A percentile compares a stretch with the other conserved stretches of the same genome.
These are phyloP conservation scores for Sarocladiaceae sp. DNA, from an alignment of 2,329 filamentous ascomycete genomes.

Conservation along the genomic window DNA sequence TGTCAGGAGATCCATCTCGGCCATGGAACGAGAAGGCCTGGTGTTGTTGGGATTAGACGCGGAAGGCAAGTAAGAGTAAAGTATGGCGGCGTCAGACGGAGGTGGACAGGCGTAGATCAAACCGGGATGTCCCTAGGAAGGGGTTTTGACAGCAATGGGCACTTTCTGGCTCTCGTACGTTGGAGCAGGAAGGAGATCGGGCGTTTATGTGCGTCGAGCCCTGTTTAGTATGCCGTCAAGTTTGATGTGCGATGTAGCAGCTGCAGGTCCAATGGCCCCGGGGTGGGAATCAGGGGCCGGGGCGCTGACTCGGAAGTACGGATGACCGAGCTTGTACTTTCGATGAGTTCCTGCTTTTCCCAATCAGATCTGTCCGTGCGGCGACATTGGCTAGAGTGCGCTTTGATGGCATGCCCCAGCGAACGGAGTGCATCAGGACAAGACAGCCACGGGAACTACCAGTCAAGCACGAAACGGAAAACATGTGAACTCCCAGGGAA, in stretches of 20 bases:
- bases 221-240: slow-evolving; percentile 9
- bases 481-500: neutral
- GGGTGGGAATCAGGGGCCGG: neutral
- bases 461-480: slow-evolving; percentile 5
- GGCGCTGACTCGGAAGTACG: neutral
- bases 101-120: slow-evolving; percentile 7
- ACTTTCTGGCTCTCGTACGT: slow-evolving; percentile 5
- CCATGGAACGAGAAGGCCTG: neutral
- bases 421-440: slow-evolving; percentile 1
- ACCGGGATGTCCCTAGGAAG: slow-evolving; percentile 8
- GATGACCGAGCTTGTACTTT: slow-evolving; percentile 5
- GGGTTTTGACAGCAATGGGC: slow-evolving; percentile 8
- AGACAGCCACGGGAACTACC: neutral
- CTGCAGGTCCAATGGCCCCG: slow-evolving; percentile 5
- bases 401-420: slow-evolving; percentile 4
- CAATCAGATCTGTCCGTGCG: slow-evolving; percentile 8
- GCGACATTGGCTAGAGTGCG: slow-evolving; percentile 1
- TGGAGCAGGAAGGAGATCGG: slow-evolving; percentile 8
- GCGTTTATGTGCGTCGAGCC: slow-evolving; percentile 7
- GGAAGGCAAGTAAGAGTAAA: neutral
- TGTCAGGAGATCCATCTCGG: slow-evolving; percentile 4
- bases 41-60: slow-evolving; percentile 4
- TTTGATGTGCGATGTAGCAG: slow-evolving; percentile 9
- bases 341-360: neutral
- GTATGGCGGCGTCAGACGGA: slow-evolving; percentile 3